A percentile compares a stretch with the other conserved stretches of the same genome.
Conservation (phyloP, 768 basidiomycete species). For the Pleurotus cornucopiae region DNA sequence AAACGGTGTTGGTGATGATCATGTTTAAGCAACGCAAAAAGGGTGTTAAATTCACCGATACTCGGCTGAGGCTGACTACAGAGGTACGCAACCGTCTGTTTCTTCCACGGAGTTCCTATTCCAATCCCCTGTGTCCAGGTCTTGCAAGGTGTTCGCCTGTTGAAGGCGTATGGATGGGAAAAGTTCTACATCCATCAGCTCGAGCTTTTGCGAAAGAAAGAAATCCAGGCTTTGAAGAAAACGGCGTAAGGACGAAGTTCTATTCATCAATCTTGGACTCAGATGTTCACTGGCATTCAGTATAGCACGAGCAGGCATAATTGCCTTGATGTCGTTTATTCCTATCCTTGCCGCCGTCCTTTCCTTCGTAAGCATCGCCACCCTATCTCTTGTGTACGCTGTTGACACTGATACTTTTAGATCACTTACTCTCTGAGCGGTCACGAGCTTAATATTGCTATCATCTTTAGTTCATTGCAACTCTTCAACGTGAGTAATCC, state of each 20-base stretch:
- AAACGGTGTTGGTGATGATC: constrained; percentile 35
- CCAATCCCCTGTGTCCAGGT: constrained; percentile 21
- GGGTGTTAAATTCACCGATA: constrained; percentile 49
- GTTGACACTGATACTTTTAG: no score
- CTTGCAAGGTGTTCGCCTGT: constrained; percentile 41
- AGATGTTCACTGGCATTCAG: constrained; percentile 5
- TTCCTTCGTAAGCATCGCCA: constrained; percentile 27
- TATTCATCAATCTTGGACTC: neutral
- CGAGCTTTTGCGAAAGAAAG: constrained; percentile 12
- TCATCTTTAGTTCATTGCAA: constrained; percentile 55
- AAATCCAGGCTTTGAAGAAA: constrained; percentile 16
- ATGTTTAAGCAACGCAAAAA: constrained; percentile 42
- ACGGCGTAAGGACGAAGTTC: constrained; percentile 13
- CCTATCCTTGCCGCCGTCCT: constrained; percentile 35
- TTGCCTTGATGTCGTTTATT: constrained; percentile 27
- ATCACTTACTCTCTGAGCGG: constrained; percentile 47
- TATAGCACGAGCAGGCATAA: constrained; percentile 19
- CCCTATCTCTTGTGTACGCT: no score
- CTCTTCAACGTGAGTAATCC: constrained; percentile 46
- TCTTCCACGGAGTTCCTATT: neutral
- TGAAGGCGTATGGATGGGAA: constrained; percentile 45
- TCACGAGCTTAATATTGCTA: constrained; percentile 47
- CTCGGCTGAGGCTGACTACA: constrained; percentile 43
- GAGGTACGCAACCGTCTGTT: constrained; percentile 28
- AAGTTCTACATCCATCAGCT: constrained; percentile 23